Evolutionary conservation across 1,284 basidiomycete genomes (phyloP), one percentile per base, ranked within the genome.

Genomic region (Microbotryomycetes sp.): DNA sequence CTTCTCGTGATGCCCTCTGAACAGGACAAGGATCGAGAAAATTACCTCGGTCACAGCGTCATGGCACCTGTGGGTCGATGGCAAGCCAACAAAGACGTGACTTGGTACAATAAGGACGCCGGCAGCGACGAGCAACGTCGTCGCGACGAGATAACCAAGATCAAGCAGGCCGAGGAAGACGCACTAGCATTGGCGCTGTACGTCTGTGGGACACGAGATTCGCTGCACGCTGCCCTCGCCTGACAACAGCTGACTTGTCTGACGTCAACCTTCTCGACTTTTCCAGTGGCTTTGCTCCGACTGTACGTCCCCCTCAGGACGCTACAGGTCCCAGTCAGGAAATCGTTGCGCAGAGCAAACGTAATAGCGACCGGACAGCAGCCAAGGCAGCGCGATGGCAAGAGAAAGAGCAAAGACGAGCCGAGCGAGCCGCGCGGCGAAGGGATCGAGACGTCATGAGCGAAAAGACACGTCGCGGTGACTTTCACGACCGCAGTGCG

Each of bases 91-190:
- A 62, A 63, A 47, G 69, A 70, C 57, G 31, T 69, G 26, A 63
- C 60, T 0, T 70, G 69, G 66, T 71, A 71, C 62, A 64, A 64
- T 53, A 71, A 71, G 54, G 70, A 66, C 41, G 47, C 51, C 31
- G 28, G 24, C 18, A 50, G 50, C 2, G 53, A 60, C 24, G 67
- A 62, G 41, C 57, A 64, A 18, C 29, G 57, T 15, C 50, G 68
- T 4, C 47, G 47, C 23, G 62, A 59, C 21, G 70, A 71, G 53
- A 61, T 71, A 46, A 52, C 56, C 23, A 58, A 61, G 48, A 55
- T 71, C 49, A 70, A 70, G 45, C 59, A 70, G 53, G 60, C 62
- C 1, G 70, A 71, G 46, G 70, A 70, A 54, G 70, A 71, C 49
- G 70, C 70, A 1, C 56, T 71, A 18, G 61, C 66, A 0, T 56